These are phyloP conservation scores for Daldinia decipiens DNA, from an alignment of 495 filamentous ascomycete species.

Conservation along the genomic window DNA sequence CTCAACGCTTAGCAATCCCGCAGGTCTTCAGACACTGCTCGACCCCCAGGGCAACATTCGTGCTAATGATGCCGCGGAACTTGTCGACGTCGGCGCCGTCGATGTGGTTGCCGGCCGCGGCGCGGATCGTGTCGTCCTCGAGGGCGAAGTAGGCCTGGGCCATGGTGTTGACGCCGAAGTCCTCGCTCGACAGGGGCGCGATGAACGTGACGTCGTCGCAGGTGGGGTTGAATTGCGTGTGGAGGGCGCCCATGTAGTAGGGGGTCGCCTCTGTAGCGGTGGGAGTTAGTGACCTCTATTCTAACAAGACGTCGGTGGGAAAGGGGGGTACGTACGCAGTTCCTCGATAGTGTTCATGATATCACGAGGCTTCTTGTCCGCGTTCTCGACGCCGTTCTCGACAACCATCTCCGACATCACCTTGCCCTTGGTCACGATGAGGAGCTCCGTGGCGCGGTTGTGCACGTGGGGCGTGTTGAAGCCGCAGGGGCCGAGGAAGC, in stretches of 20 bases:
- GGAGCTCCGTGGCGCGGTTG: slow-evolving; percentile 57
- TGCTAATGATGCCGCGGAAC: slow-evolving; percentile 57
- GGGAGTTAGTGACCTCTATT: not conserved
- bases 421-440: slow-evolving; percentile 55
- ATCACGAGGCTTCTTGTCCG: slow-evolving; percentile 35
- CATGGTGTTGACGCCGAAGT: slow-evolving; percentile 59
- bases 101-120: slow-evolving; percentile 54
- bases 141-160: slow-evolving; percentile 64
- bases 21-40: slow-evolving; percentile 59
- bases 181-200: slow-evolving; percentile 59
- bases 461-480: slow-evolving; percentile 62
- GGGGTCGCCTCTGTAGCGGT: slow-evolving; percentile 50
- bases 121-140: slow-evolving; percentile 55
- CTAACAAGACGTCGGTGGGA: no score
- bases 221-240: slow-evolving; percentile 64
- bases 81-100: slow-evolving; percentile 57
- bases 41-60: slow-evolving; percentile 57
- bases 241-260: slow-evolving; percentile 62
- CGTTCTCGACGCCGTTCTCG: slow-evolving; percentile 56
- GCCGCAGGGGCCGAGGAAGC: slow-evolving; percentile 58
- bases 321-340: slow-evolving; percentile 36
- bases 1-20: slow-evolving; percentile 42
- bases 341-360: slow-evolving; percentile 51
- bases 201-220: slow-evolving; percentile 62
- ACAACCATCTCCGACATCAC: slow-evolving; percentile 60